A percentile compares a stretch with the other conserved stretches of the same genome.
Conservation (phyloP, 2,329 filamentous ascomycete genomes). For the Orbilia blumenaviensis region DNA sequence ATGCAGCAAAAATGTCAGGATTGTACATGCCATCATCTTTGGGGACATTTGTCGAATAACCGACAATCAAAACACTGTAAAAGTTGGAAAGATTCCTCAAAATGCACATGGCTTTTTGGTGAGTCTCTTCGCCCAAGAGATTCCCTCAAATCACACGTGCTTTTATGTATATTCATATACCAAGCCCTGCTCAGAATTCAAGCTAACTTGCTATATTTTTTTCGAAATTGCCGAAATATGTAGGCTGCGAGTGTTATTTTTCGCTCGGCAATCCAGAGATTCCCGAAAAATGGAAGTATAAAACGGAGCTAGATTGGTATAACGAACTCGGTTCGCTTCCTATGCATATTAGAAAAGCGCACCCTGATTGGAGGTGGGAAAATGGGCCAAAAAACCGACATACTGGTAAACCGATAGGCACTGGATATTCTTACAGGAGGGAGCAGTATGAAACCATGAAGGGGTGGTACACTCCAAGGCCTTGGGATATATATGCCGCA, state of each 20-base stretch:
- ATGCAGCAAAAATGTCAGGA: background rate
- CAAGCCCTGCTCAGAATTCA: background rate
- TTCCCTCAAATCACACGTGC: background rate
- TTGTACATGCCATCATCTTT: background rate
- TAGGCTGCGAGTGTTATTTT: background rate
- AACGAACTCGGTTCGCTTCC: background rate
- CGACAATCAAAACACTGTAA: no score
- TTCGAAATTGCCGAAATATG: background rate
- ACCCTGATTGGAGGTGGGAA: background rate
- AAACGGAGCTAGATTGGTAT: background rate
- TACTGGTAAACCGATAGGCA: background rate
- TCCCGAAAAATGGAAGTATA: background rate
- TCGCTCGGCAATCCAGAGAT: background rate
- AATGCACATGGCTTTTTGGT: constrained; percentile 1
- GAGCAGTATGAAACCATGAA: background rate
- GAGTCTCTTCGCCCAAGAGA: background rate
- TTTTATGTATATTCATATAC: background rate
- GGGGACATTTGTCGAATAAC: no score
- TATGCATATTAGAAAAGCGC: background rate
- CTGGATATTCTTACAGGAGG: background rate
- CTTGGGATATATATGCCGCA: background rate
- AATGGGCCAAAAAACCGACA: background rate
- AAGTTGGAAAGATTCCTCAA: background rate
- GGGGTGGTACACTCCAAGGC: background rate
- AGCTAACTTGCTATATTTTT: background rate